Base-by-base conservation (phyloP, 2,329 filamentous ascomycete species). In the Pseudocercospora pini-densiflorae region DNA sequence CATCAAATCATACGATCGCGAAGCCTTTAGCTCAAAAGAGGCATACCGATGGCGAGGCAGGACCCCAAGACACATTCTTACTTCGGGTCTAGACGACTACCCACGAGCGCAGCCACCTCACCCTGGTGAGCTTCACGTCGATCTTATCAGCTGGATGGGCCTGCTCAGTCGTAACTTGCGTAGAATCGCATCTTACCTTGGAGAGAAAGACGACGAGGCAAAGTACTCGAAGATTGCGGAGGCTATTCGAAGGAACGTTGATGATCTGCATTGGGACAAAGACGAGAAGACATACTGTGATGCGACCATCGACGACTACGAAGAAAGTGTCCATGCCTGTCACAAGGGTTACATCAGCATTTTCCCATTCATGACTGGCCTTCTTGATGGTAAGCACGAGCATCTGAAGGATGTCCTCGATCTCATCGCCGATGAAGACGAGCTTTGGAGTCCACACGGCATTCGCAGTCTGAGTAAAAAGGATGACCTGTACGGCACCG, bases 141-240 rank as follows among this genome's bases (percentile, higher is more conserved):
- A 99, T 79, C 85, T 98, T 62, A 91, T 99, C 78, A 92, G 92
- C 61, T 99, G 95, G 95, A 91, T 99, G 81, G 95, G 94, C n/a
- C 88, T 97, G 82, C 97, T 97, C 92, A 90, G 92, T 47, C 89
- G 90, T 70, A 90, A 91, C n/a, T 87, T 99, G 62, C 86, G 89
- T 73, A 92, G 90, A 72, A 92, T 97, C 72, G 92, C 93, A 1
- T 82, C 87, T 54, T 87, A 89, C 27, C 85, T 98, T n/a, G 89
- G 87, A 55, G 87, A 93, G 71, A 80, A 81, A 0, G 93, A 97
- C 36, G 94, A 98, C 72, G 89, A 86, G 0, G 85, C 87, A 23
- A 88, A 92, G 73, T 92, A 94, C 73, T 84, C 83, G 53, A 88
- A 87, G 67, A 91, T 91, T 63, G 87, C 93, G 64, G 87, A 88